Conservation (phyloP, 2,329 filamentous ascomycete genomes). For the Davidsoniella eucalypti region DNA sequence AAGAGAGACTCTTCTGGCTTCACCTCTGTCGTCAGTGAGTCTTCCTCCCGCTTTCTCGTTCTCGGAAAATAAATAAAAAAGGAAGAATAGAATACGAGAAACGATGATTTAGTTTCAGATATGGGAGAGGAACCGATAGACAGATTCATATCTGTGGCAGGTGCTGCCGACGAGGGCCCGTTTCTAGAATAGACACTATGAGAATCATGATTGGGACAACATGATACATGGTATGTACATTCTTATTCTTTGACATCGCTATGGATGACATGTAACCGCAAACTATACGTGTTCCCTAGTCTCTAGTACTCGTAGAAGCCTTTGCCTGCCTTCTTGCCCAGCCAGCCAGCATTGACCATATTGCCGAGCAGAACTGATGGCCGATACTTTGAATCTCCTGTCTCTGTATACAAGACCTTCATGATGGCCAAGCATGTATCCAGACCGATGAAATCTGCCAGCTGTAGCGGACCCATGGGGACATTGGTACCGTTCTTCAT, state of each 20-base stretch:
- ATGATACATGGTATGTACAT: not conserved
- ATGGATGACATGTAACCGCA: not conserved
- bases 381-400: slow-evolving; percentile 89
- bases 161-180: too few species aligned
- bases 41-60: too few species aligned
- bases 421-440: slow-evolving; percentile 96
- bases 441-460: slow-evolving; percentile 93
- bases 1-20: too few species aligned
- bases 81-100: too few species aligned
- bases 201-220: too few species aligned
- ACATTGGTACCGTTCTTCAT: slow-evolving; percentile 99
- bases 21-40: too few species aligned
- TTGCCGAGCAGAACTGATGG: slow-evolving; percentile 75
- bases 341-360: slow-evolving; percentile 96
- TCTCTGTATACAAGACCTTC: slow-evolving; percentile 82
- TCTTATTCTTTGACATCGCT: not conserved
- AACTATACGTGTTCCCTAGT: not conserved
- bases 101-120: too few species aligned
- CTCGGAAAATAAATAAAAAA: too few species aligned
- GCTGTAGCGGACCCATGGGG: slow-evolving; percentile 84
- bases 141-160: too few species aligned
- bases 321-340: slow-evolving; percentile 94
- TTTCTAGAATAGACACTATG: too few species aligned
- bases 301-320: slow-evolving; percentile 78
- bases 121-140: too few species aligned